phyloP scores from a whole-genome alignment of 495 filamentous ascomycete species.

The Talaromyces adpressus region DNA sequence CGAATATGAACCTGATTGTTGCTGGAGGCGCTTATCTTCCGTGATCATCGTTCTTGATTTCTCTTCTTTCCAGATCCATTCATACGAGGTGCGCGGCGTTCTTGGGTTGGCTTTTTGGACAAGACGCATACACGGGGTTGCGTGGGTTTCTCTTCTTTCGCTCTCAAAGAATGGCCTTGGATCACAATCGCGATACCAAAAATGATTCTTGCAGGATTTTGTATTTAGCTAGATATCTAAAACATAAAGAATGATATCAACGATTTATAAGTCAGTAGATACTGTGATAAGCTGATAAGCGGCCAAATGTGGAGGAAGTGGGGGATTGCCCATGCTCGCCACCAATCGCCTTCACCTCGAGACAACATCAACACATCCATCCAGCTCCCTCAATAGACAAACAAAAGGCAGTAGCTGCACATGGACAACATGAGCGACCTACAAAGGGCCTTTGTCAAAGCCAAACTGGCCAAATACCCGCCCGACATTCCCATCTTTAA shows the following conservation, averaged over 20 bases:
- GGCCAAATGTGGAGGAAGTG: not conserved
- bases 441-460: constrained; percentile 75
- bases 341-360: not conserved
- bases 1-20: constrained; percentile 84
- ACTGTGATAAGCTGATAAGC: not conserved
- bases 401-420: not conserved
- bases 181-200: not conserved
- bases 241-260: not conserved
- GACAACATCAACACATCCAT: not conserved
- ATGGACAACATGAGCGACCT: constrained; percentile 68
- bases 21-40: constrained; percentile 81
- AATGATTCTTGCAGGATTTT: not conserved
- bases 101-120: not conserved
- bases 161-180: not conserved
- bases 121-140: not conserved
- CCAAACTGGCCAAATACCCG: constrained; percentile 62
- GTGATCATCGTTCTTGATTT: constrained; percentile 15
- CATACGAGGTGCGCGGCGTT: not conserved
- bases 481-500: constrained; percentile 43
- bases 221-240: not conserved
- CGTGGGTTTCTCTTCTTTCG: not conserved
- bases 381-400: not conserved
- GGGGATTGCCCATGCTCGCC: not conserved
- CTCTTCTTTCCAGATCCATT: not conserved
- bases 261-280: not conserved